Percentiles rank a stretch among this genome's conserved stretches.
These are phyloP conservation scores for Scytalidium lignicola DNA, from an alignment of 2,329 filamentous ascomycete species.

Conservation along the genomic window DNA sequence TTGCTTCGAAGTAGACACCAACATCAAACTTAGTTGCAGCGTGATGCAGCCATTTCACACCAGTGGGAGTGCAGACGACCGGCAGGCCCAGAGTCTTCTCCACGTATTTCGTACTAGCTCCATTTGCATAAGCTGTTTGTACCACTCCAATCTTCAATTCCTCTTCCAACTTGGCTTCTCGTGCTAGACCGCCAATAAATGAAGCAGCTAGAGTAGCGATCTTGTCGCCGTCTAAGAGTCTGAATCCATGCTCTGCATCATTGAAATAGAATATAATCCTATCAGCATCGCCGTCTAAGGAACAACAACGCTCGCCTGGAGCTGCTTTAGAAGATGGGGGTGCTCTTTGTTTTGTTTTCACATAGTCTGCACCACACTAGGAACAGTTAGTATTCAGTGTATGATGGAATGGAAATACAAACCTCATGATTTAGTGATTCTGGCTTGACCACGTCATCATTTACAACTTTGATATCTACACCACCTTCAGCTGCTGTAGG, in stretches of 20 bases:
- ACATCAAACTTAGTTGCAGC: constrained; percentile 93
- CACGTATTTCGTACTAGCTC: constrained; percentile 88
- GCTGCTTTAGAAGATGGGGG: constrained; percentile 77
- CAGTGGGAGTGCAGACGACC: constrained; percentile 88
- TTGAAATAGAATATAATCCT: constrained; percentile 93
- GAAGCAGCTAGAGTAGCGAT: constrained; percentile 92
- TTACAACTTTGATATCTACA: constrained; percentile 80
- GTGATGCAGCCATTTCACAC: constrained; percentile 96
- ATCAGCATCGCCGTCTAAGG: constrained; percentile 92
- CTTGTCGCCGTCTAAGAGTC: constrained; percentile 91
- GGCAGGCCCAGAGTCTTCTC: constrained; percentile 82
- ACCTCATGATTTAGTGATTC: constrained; percentile 86
- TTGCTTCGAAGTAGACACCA: constrained; percentile 97
- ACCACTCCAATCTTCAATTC: constrained; percentile 89
- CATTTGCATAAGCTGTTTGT: constrained; percentile 97
- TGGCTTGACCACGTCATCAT: constrained; percentile 87
- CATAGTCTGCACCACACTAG: constrained; percentile 89
- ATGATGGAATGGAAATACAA: constrained; percentile 27
- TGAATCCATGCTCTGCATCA: constrained; percentile 77
- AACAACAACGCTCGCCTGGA: constrained; percentile 75
- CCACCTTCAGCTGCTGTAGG: constrained; percentile 61
- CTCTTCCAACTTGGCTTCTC: constrained; percentile 70
- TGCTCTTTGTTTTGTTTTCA: constrained; percentile 93
- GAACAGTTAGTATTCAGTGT: constrained; percentile 10
- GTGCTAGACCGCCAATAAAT: constrained; percentile 85